phyloP scores from a whole-genome alignment of 2,329 filamentous ascomycete species.

The Ceratocystiopsis sp. region DNA sequence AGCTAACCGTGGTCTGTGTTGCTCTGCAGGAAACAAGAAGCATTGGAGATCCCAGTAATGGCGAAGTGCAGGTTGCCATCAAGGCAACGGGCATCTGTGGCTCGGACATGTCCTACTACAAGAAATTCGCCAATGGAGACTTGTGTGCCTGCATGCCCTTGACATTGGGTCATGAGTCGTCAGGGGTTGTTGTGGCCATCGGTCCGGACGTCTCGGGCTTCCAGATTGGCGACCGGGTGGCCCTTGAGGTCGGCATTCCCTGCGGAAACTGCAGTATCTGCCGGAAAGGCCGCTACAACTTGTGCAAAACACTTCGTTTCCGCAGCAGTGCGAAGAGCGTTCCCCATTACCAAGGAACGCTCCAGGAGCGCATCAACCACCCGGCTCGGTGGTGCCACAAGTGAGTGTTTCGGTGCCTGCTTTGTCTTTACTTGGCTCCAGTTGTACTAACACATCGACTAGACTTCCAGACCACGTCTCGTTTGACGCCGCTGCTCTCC shows the following conservation, averaged over 20 bases:
- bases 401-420: conserved; percentile 18
- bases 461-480: conserved; percentile 42
- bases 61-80: conserved; percentile 48
- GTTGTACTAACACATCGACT: neutral
- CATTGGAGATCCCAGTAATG: conserved; percentile 19
- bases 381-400: conserved; percentile 46
- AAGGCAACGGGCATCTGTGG: conserved; percentile 52
- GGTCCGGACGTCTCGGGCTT: conserved; percentile 35
- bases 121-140: conserved; percentile 55
- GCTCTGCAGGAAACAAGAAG: no score
- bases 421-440: no score
- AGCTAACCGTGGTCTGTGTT: no score
- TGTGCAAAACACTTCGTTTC: conserved; percentile 45
- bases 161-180: conserved; percentile 47
- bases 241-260: conserved; percentile 38
- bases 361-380: conserved; percentile 46
- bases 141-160: conserved; percentile 48
- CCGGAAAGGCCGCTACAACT: conserved; percentile 38
- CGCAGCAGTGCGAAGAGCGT: conserved; percentile 44
- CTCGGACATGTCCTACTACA: conserved; percentile 55
- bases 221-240: conserved; percentile 38
- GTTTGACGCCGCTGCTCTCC: conserved; percentile 40
- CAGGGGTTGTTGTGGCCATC: conserved; percentile 38
- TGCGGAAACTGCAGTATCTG: conserved; percentile 35
- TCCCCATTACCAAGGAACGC: conserved; percentile 46